Conservation (phyloP, 2,329 filamentous ascomycete genomes). For the Didymella sp. region DNA sequence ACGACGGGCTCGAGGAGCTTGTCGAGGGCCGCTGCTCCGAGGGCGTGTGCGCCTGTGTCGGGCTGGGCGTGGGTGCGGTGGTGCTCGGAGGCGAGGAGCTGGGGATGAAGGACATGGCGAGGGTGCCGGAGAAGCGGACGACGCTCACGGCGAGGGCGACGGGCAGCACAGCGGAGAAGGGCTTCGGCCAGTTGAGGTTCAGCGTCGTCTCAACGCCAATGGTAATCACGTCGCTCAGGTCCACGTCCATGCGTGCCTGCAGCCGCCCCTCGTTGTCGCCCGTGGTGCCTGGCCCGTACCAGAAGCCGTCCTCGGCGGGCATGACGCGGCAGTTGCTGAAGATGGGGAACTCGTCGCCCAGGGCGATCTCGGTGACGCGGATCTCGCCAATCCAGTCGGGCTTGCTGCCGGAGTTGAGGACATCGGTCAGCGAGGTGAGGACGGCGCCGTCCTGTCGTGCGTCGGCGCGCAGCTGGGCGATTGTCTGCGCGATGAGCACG, state of each 20-base stretch:
- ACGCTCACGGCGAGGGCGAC: conserved; percentile 92
- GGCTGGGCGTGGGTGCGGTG: conserved; percentile 43
- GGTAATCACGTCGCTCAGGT: conserved; percentile 94
- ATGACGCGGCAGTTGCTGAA: conserved; percentile 98
- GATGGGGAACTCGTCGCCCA: conserved; percentile 97
- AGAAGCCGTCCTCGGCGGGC: conserved; percentile 78
- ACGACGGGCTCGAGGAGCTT: background rate
- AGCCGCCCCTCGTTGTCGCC: conserved; percentile 74
- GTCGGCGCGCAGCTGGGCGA: conserved; percentile 92
- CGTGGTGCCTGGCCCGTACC: conserved; percentile 51
- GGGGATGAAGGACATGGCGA: conserved; percentile 92
- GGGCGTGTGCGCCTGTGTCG: conserved; percentile 51
- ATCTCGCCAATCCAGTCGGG: conserved; percentile 95
- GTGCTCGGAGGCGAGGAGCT: conserved; percentile 50
- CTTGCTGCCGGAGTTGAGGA: conserved; percentile 84
- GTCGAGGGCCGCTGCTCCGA: conserved; percentile 10
- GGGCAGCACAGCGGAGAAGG: conserved; percentile 84
- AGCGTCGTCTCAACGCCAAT: conserved; percentile 93
- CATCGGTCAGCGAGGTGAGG: conserved; percentile 79
- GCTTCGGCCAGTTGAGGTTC: conserved; percentile 92
- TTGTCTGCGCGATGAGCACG: conserved; percentile 92
- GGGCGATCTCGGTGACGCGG: conserved; percentile 86
- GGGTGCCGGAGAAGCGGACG: conserved; percentile 90
- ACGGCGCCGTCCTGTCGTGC: conserved; percentile 92
- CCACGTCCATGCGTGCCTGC: conserved; percentile 96